Conservation (phyloP, 2,329 filamentous ascomycete genomes). For the Botrytis hyacinthi region DNA sequence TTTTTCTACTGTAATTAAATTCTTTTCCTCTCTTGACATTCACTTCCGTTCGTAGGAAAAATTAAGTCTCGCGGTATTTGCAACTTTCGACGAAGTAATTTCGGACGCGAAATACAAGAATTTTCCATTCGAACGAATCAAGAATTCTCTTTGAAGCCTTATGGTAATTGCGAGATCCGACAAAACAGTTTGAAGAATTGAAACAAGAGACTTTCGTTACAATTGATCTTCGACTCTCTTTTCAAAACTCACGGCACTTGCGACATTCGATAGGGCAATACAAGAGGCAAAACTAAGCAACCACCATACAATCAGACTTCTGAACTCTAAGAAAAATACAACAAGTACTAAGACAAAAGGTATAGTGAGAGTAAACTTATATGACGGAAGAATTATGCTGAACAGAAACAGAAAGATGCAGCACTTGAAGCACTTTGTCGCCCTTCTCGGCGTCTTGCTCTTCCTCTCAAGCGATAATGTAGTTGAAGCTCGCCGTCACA, state of each 20-base stretch:
- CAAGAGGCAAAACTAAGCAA: neutral
- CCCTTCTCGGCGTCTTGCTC: constrained; percentile 7
- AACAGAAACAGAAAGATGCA: constrained; percentile 8
- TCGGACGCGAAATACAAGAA: neutral
- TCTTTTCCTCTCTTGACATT: neutral
- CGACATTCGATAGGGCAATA: neutral
- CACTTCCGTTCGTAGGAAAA: neutral
- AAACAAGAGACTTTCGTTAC: neutral
- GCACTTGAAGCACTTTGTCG: neutral
- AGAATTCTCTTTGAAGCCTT: neutral
- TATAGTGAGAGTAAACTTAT: neutral
- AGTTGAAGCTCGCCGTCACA: constrained; percentile 10
- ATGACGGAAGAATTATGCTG: neutral
- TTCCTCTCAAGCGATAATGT: constrained; percentile 12
- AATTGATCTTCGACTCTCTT: neutral
- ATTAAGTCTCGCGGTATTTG: neutral
- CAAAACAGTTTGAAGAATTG: neutral
- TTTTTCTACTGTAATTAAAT: neutral
- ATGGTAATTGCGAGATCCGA: neutral
- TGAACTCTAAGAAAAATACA: neutral
- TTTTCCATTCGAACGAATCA: neutral
- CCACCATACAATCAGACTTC: neutral
- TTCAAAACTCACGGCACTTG: neutral
- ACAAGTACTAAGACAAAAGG: neutral
- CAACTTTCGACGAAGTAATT: neutral